Evolutionary conservation across 2,329 filamentous ascomycete genomes (phyloP).

Genomic region (Aureobasidium subglaciale): DNA sequence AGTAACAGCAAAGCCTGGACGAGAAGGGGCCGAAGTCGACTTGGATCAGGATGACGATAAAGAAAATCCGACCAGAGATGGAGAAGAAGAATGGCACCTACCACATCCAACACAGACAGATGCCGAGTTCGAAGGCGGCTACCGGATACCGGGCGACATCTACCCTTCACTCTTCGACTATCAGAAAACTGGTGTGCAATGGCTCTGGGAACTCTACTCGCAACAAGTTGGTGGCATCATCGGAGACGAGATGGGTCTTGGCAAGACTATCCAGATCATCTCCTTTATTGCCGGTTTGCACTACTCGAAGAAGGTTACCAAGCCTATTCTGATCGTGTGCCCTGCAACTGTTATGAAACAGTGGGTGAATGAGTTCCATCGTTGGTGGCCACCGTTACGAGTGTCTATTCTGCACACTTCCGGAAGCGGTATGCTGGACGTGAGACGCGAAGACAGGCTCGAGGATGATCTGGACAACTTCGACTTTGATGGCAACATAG

Average conservation of each 20-base stretch:
- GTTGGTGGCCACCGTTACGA: constrained; percentile 97
- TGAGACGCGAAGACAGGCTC: constrained; percentile 52
- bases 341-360: constrained; percentile 93
- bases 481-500: constrained; percentile 25
- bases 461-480: constrained; percentile 58
- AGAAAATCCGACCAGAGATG: constrained; percentile 27
- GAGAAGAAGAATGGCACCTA: constrained; percentile 66
- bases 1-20: neutral
- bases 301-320: constrained; percentile 76
- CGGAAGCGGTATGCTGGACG: constrained; percentile 90
- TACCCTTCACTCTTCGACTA: constrained; percentile 91
- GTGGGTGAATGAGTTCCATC: constrained; percentile 98
- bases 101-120: constrained; percentile 79
- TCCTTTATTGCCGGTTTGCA: constrained; percentile 86
- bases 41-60: constrained; percentile 29
- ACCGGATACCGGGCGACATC: constrained; percentile 85
- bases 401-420: constrained; percentile 94
- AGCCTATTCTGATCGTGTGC: constrained; percentile 84
- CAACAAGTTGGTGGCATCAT: constrained; percentile 90
- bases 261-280: constrained; percentile 79
- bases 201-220: constrained; percentile 86
- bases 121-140: constrained; percentile 63
- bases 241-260: constrained; percentile 97
- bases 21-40: constrained; percentile 21
- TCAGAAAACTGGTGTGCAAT: constrained; percentile 93